These are phyloP conservation scores for Leccinum incarnatum DNA, from an alignment of 768 basidiomycete species.

Conservation along the genomic window DNA sequence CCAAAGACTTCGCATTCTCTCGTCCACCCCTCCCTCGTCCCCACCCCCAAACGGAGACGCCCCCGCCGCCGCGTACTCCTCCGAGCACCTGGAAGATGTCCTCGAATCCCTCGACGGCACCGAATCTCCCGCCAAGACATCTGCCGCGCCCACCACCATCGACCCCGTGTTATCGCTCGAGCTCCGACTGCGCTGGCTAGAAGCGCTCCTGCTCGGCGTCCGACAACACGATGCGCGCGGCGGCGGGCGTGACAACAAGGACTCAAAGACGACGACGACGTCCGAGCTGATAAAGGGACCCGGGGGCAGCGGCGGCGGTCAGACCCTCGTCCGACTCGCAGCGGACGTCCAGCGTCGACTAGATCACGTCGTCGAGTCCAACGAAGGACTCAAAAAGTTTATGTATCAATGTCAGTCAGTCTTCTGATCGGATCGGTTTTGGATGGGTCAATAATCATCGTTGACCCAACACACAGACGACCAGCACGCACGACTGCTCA, in stretches of 20 bases:
- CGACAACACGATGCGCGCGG: constrained; percentile 38
- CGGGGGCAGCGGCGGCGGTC: constrained; percentile 26
- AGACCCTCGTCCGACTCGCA: constrained; percentile 57
- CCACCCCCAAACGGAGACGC: constrained; percentile 31
- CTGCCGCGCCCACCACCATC: constrained; percentile 34
- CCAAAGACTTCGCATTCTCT: constrained; percentile 60
- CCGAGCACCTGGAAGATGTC: constrained; percentile 16
- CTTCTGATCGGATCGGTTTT: too few relatives aligned
- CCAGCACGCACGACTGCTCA: constrained; percentile 70
- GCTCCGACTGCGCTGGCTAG: constrained; percentile 75
- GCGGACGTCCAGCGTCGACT: constrained; percentile 60
- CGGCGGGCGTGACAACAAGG: constrained; percentile 35
- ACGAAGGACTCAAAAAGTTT: constrained; percentile 72
- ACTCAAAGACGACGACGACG: constrained; percentile 25
- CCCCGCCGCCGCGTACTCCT: constrained; percentile 3
- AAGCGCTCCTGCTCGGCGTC: constrained; percentile 70
- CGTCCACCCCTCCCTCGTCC: constrained; percentile 51
- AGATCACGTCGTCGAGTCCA: constrained; percentile 55
- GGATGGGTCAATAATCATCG: too few relatives aligned
- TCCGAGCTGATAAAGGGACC: constrained; percentile 38
- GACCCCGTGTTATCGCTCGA: constrained; percentile 70
- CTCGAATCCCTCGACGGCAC: constrained; percentile 24
- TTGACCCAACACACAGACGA: constrained; percentile 49
- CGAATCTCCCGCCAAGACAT: constrained; percentile 16
- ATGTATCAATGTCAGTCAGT: constrained; percentile 59